Evolutionary conservation across 176 grass and related monocot species (phyloP), one percentile per base, ranked within the genome.

Genomic region (Juncus effusus): DNA sequence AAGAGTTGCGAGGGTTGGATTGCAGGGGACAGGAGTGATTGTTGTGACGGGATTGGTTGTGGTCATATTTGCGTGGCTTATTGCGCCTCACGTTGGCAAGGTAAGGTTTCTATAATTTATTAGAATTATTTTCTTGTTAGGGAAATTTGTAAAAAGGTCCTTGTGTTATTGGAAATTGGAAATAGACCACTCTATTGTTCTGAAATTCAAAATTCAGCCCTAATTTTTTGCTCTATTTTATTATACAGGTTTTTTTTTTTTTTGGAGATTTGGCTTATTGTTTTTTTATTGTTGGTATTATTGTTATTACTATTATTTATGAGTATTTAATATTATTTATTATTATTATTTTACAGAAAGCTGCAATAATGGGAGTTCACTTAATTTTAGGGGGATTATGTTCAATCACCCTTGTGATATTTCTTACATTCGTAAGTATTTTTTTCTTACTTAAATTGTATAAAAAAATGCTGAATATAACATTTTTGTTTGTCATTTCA

Each of bases 331-430:
- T 41, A 56, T 80, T 64, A 80, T 19, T 65, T 71, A 15, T 80
- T 62, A 16, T 53, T 62, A 12, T 70, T 83, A 45, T 36, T 62
- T 14, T 88, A 83, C 87, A 96, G 92, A 91, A 72, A 85, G 63
- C 54, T 81, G 92, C 92, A 74, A 63, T 78, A 61, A 79, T 86
- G 69, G 76, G 82, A 36, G 66, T 88, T 69, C 77, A 88, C 59
- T 69, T 96, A 83, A 81, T 96, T 81, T 84, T 96, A 12, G 92
- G 87, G 62, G 76, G 79, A 56, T 55, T 96, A 69, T 96, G 92
- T 14, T 67, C 67, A 6, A 53, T 96, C 62, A 83, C 87, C 15
- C 56, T 96, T 74, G 76, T 96, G 73, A 86, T 96, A 64, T 91
- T 84, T 55, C 65, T 91, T 79, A 82, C 82, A 83, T 96, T 86